Conservation (phyloP, 352 stramenopile species). For the Blastocystis sp. region DNA sequence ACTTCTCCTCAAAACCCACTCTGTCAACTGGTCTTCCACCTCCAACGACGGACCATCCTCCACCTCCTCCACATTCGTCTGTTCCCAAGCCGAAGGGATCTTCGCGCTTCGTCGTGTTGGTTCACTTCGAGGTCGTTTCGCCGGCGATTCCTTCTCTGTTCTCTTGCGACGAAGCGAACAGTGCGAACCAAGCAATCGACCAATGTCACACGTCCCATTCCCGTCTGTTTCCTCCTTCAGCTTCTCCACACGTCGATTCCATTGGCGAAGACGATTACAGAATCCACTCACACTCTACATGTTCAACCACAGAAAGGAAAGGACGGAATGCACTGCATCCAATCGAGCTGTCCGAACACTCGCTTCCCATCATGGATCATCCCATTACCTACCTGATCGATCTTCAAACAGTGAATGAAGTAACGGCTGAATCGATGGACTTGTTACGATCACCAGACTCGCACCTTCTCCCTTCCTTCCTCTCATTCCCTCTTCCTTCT, state of each 20-base stretch:
- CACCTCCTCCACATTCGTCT: not conserved
- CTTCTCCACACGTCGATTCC: too few species aligned
- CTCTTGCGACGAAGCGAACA: not conserved
- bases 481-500: too few species aligned
- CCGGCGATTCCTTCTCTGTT: not conserved
- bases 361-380: too few species aligned
- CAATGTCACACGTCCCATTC: not conserved
- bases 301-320: not conserved
- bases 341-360: not conserved
- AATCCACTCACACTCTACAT: not conserved
- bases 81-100: not conserved
- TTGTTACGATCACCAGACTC: too few species aligned
- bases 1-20: not conserved
- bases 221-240: too few species aligned
- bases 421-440: too few species aligned
- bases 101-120: not conserved
- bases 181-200: not conserved
- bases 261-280: too few species aligned
- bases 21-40: not conserved
- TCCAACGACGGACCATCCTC: not conserved
- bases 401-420: too few species aligned
- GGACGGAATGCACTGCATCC: not conserved
- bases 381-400: too few species aligned
- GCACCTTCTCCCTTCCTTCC: too few species aligned
- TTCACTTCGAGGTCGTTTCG: not conserved